Evolutionary conservation across 2,329 filamentous ascomycete species (phyloP), one percentile per base, ranked within the genome.

Genomic region (Clonostachys byssicola): DNA sequence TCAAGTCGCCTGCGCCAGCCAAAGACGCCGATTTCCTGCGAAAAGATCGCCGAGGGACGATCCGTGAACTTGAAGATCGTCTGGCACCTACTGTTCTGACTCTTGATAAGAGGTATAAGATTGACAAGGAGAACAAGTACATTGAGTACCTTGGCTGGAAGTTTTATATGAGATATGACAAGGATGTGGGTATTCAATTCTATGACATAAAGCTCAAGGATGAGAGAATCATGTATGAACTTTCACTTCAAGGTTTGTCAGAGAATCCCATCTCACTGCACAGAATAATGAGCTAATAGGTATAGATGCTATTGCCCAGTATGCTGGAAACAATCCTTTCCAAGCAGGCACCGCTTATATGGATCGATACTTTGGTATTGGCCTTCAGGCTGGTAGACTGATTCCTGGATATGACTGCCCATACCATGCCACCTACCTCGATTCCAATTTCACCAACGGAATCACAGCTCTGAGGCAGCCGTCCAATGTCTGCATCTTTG

Each of bases 401-500:
- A 61, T 76, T 2, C 58, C 62, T 13, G 74, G 74, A 5, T 77
- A 69, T 48, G 75, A 80, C 54, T 80, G 75, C 52, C 75, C 76
- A 0, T 52, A 65, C 2, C 71, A 74, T 47, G 65, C 74, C 2
- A 73, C 70, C 0, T 78, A 72, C 49, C 62, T 77, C 35, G 72
- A 77, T 54, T 60, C 63, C 3, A 63, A 64, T 4, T 74, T 71
- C 49, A 73, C 71, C 49, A 63, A 65, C 5, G 57, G 56, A 5
- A 69, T 70, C 48, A 70, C 63, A 3, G 70, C 67, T 2, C 61
- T 66, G 49, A 70, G 64, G 2, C 72, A 77, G 49, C 59, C 63
- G 10, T 67, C 75, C 58, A 72, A 69, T 49, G 71, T 84, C 40
- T 85, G 80, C 53, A 49, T 81, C 30, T 81, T 81, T 49, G 78